Evolutionary conservation across 805 yeast species (phyloP), one percentile per base, ranked within the genome.

Genomic region (Saccharomycopsis vini): DNA sequence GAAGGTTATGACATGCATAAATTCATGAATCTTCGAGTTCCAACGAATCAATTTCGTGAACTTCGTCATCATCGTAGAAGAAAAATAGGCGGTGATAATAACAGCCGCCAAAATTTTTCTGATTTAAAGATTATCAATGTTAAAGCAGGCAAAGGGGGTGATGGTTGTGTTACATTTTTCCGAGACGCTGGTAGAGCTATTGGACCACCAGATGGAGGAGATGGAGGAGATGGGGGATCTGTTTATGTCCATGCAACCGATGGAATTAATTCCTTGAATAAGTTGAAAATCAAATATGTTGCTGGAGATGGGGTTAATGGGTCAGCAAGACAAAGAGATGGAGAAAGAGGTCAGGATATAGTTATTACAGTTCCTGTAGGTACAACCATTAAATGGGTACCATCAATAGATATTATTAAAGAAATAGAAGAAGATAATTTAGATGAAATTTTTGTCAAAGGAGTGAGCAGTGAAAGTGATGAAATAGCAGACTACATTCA

Each of bases 171-270:
- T 0, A 82, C 97, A 0, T 92, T 92, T 61, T 73, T 80, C 47
- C 68, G 96, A 51, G 97, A 87, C 52, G 84, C 95, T 3, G 85
- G 88, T 33, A 64, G 85, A 35, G 71, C 95, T 0, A 71, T 72
- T 16, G 98, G 98, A 0, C 97, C 98, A 0, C 95, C 98, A 0
- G 95, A 89, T 61, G 98, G 98, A n/a, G 98, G 98, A 7, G 97
- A 92, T 63, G 98, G 98, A 24, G 98, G 97, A 3, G 66, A 70
- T 49, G 98, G 98, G 19, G 98, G 98, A 2, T 71, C 80, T 42
- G 72, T 92, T 2, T 90, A 81, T 57, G 75, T 92, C 2, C 85
- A 81, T 57, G 95, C 95, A 2, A 78, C 80, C 1, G 75, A 75
- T 40, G 84, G 83, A 19, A 54, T 84, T 35, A 73, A 78, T 30